phyloP scores from a whole-genome alignment of 345 rosid species.

The Bruguiera sexangula region DNA sequence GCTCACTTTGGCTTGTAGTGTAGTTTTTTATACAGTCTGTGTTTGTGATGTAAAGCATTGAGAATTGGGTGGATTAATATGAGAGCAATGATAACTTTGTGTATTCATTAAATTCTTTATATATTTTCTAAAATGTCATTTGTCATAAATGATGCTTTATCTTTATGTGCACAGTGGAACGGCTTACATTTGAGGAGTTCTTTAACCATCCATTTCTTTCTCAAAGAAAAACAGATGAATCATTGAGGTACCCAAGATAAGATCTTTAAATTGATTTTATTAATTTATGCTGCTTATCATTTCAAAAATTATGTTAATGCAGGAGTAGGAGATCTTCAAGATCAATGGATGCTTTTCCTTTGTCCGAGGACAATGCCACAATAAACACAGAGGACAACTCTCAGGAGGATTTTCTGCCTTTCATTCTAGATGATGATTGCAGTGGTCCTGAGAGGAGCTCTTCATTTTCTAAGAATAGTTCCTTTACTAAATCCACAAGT shows the following conservation, averaged over 20 bases:
- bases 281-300: constrained; percentile 9
- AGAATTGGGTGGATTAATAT: background rate
- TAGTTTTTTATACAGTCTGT: constrained; percentile 4
- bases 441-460: constrained; percentile 79
- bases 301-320: constrained; percentile 30
- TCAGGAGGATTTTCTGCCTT: constrained; percentile 82
- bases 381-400: constrained; percentile 57
- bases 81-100: background rate
- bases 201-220: constrained; percentile 85
- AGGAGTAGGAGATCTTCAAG: constrained; percentile 45
- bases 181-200: constrained; percentile 92
- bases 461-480: constrained; percentile 43
- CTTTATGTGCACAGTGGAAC: constrained; percentile 64
- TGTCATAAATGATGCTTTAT: constrained; percentile 3
- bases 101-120: background rate
- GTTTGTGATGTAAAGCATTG: constrained; percentile 7
- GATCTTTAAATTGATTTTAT: background rate
- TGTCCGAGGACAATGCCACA: constrained; percentile 44
- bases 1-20: background rate
- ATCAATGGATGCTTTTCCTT: constrained; percentile 44
- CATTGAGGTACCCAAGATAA: constrained; percentile 48
- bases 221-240: constrained; percentile 42
- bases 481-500: constrained; percentile 45
- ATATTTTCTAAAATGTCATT: background rate
- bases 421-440: constrained; percentile 78